A percentile compares a stretch with the other conserved stretches of the same genome.
These are phyloP conservation scores for Blumeria graminis DNA, from an alignment of 2,329 filamentous ascomycete species.

Conservation along the genomic window DNA sequence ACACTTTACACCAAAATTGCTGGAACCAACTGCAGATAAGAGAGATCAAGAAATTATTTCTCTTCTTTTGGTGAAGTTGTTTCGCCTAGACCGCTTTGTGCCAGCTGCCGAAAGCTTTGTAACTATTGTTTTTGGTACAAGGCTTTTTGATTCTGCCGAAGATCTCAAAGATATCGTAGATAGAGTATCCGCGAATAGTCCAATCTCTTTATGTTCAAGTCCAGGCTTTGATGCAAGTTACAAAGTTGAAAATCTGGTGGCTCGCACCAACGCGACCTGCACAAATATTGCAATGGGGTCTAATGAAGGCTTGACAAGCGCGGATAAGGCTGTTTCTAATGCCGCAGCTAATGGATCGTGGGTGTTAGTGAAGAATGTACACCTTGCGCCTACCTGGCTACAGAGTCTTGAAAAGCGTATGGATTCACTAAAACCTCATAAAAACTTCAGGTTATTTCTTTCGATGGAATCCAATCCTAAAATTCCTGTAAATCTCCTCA, in stretches of 20 bases:
- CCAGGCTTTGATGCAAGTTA: conserved; percentile 96
- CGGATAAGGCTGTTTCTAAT: conserved; percentile 84
- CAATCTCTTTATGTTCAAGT: conserved; percentile 79
- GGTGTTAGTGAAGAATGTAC: conserved; percentile 98
- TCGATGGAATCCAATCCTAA: conserved; percentile 95
- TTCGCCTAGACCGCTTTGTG: conserved; percentile 86
- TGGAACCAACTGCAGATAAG: conserved; percentile 37
- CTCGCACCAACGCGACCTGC: conserved; percentile 58
- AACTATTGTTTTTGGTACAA: conserved; percentile 56
- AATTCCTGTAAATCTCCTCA: conserved; percentile 87
- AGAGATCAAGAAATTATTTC: conserved; percentile 59
- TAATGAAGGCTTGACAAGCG: conserved; percentile 73
- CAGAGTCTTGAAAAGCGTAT: conserved; percentile 94
- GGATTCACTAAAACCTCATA: conserved; percentile 80
- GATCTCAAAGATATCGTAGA: conserved; percentile 68
- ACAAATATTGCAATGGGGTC: conserved; percentile 99
- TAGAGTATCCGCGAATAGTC: conserved; percentile 61
- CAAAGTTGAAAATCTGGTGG: conserved; percentile 90
- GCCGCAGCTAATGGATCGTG: conserved; percentile 80
- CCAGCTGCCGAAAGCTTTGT: conserved; percentile 85
- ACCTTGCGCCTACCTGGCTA: conserved; percentile 84
- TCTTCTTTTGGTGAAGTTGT: conserved; percentile 79
- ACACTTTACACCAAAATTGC: conserved; percentile 53
- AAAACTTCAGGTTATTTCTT: conserved; percentile 81
- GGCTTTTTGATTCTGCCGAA: conserved; percentile 61